Evolutionary conservation across 441 rosid genomes (phyloP).

Genomic region (Adansonia rubrostipa): DNA sequence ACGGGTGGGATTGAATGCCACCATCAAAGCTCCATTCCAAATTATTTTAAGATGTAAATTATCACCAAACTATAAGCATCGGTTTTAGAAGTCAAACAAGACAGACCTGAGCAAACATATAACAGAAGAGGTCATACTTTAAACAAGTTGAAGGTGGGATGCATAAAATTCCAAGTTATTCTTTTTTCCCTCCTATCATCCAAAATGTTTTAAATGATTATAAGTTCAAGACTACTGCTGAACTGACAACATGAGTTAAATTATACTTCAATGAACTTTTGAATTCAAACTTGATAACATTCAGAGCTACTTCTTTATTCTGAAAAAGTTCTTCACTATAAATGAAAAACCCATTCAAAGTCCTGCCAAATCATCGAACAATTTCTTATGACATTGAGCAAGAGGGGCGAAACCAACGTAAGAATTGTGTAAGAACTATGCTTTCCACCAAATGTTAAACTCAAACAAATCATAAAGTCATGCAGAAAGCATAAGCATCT

Average conservation of each 20-base stretch:
- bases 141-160: not conserved
- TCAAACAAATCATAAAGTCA: not conserved
- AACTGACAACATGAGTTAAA: not conserved
- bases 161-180: not conserved
- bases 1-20: too few relatives aligned
- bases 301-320: not conserved
- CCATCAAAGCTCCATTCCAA: too few relatives aligned
- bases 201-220: not conserved
- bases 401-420: not conserved
- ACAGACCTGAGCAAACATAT: not conserved
- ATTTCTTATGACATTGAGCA: not conserved
- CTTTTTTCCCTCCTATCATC: not conserved
- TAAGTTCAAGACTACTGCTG: not conserved
- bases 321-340: not conserved
- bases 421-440: not conserved
- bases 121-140: not conserved
- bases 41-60: not conserved
- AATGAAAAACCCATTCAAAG: not conserved
- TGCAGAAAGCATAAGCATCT: conserved; percentile 11
- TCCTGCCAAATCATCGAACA: not conserved
- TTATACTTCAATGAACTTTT: not conserved
- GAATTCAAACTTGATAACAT: not conserved
- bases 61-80: not conserved
- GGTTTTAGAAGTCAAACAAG: not conserved
- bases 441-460: not conserved